These are phyloP conservation scores for Narthecium ossifragum DNA, from an alignment of 106 monocot genomes.

Conservation along the genomic window DNA sequence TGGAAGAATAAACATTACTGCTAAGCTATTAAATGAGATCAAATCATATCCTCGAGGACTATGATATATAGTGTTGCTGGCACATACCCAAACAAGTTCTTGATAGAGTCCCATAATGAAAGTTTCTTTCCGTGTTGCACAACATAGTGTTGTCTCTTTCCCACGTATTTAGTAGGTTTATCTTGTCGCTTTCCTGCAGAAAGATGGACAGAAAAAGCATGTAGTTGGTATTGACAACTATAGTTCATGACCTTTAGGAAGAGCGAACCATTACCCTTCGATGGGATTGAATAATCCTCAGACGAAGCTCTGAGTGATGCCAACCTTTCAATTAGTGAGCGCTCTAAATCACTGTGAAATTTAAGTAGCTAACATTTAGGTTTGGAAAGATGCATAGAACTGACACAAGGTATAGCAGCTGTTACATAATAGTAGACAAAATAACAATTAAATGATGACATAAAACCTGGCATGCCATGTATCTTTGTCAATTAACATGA, in stretches of 20 bases:
- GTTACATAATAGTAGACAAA: not conserved
- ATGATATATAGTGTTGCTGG: not conserved
- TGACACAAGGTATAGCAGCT: not conserved
- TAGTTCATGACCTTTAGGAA: not conserved
- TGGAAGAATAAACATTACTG: not conserved
- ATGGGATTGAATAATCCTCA: constrained; percentile 10
- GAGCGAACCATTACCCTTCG: constrained; percentile 21
- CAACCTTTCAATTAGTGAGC: constrained; percentile 50
- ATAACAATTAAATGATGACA: not conserved
- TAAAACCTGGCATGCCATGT: not conserved
- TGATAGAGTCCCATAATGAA: constrained; percentile 46
- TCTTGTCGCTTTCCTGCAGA: constrained; percentile 10
- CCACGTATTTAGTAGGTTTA: constrained; percentile 9
- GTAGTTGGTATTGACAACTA: not conserved
- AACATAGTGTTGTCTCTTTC: constrained; percentile 9
- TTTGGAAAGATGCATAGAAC: not conserved
- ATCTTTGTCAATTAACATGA: not conserved
- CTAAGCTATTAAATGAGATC: too few relatives aligned
- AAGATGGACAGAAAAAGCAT: constrained; percentile 8
- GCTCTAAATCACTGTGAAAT: constrained; percentile 45
- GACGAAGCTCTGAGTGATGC: constrained; percentile 32
- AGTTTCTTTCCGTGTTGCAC: constrained; percentile 7
- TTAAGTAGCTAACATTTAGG: not conserved
- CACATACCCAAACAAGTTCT: constrained; percentile 65
- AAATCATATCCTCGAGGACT: not conserved